Evolutionary conservation across 2,329 filamentous ascomycete species (phyloP).

Genomic region (Calonectria crousiana): DNA sequence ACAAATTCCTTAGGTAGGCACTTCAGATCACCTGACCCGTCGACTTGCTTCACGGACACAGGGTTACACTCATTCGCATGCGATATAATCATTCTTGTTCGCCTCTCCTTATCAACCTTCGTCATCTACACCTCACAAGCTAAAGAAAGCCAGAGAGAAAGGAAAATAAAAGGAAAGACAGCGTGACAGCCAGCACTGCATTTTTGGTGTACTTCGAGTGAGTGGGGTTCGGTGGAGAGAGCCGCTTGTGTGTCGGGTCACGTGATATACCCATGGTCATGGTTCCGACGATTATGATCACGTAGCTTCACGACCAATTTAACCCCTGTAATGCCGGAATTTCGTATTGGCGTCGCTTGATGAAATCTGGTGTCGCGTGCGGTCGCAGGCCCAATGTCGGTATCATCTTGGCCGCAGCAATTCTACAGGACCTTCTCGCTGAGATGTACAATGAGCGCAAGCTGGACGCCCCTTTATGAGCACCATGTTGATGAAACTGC

Average conservation of each 20-base stretch:
- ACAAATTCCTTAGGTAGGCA: too few species aligned
- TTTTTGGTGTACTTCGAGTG: too few species aligned
- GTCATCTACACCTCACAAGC: too few species aligned
- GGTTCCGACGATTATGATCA: neutral
- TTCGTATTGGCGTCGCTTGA: neutral
- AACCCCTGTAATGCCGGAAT: neutral
- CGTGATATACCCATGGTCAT: neutral
- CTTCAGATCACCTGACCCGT: too few species aligned
- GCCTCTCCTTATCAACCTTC: too few species aligned
- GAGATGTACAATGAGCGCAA: neutral
- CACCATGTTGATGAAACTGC: neutral
- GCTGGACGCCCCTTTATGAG: slow-evolving; percentile 7
- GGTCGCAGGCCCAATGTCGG: neutral
- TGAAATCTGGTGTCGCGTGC: neutral
- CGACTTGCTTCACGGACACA: too few species aligned
- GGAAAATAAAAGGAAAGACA: too few species aligned
- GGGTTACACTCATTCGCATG: too few species aligned
- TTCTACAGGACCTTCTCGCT: neutral
- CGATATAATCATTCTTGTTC: too few species aligned
- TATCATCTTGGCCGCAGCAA: neutral
- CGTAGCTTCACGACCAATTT: neutral
- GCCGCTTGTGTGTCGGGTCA: neutral
- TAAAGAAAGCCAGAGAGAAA: too few species aligned
- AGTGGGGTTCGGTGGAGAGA: neutral
- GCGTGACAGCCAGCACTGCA: too few species aligned